Base-by-base conservation (phyloP, 257 asterid species). In the Solanum bulbocastanum region DNA sequence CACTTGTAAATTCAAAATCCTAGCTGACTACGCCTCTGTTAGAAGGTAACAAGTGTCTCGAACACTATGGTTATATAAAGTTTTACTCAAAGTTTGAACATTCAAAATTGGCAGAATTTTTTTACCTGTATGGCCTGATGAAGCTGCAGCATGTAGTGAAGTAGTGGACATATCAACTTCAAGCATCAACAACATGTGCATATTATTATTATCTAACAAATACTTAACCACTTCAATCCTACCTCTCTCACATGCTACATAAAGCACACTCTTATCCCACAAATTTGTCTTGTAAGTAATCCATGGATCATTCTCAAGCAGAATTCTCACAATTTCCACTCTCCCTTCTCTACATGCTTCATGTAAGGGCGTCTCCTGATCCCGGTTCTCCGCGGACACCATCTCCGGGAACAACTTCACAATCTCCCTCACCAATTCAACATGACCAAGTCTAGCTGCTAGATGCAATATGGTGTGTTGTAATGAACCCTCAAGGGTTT, bases 311-410 rank as follows among this genome's bases (percentile, higher is more conserved):
- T 44, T 75, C 35, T 89, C 91, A 22, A 93, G 69, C 83, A 93
- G 22, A n/a, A 91, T 52, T 8, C 56, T 44, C 30, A 73, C 89
- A 3, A 92, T 89, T 49, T 88, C 90, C n/a, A 90, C 27, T 76
- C 87, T 90, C 73, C 94, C 95, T 86, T 93, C 93, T 87, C 93
- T 89, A 91, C 94, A 92, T 13, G 95, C 95, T 35, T 88, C 91
- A 30, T 92, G 91, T 44, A 93, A 18, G 3, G 93, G 91, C 14
- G 95, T 91, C 90, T 93, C 94, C n/a, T 83, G 83, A 42, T 92
- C 92, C 1, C 85, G 87, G 49, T 93, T 93, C 68, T 92, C 95
- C 52, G 72, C 30, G 0, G 88, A 87, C 58, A 79, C 93, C 92
- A 91, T 78, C 23, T 91, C 93, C 0, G 94, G 93, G 25, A 88